Evolutionary conservation across 176 grass and related monocot species (phyloP).

Genomic region (Phyllostachys edulis): DNA sequence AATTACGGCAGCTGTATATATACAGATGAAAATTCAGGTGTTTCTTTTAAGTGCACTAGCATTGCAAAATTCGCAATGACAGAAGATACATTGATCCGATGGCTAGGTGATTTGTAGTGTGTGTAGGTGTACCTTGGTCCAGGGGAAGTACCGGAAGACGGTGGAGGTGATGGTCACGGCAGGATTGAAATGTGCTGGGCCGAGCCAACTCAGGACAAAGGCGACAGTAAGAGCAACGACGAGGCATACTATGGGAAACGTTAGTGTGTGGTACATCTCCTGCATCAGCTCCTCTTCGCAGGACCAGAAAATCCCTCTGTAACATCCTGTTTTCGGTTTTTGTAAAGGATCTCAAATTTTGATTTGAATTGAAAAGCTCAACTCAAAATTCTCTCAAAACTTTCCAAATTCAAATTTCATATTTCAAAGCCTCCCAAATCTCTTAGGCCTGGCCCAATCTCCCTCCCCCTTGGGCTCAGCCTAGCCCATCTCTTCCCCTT

Average conservation of each 20-base stretch:
- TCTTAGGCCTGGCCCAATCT: no score
- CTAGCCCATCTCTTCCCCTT: no score
- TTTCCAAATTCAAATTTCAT: no score
- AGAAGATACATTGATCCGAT: not conserved
- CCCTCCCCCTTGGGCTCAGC: no score
- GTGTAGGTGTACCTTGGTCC: constrained; percentile 13
- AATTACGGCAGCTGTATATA: constrained; percentile 23
- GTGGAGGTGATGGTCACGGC: constrained; percentile 61
- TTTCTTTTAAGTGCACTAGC: not conserved
- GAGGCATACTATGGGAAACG: constrained; percentile 45
- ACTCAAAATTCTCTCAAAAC: no score
- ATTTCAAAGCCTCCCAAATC: no score
- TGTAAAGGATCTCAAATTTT: no score
- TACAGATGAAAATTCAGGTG: no score
- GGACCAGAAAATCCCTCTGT: no score
- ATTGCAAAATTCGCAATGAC: no score
- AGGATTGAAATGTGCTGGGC: constrained; percentile 58
- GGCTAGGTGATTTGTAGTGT: not conserved
- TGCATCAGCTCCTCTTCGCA: constrained; percentile 46
- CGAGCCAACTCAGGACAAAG: constrained; percentile 50
- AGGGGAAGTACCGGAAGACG: constrained; percentile 35
- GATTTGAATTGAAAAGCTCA: no score
- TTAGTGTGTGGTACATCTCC: constrained; percentile 48
- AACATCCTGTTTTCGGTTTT: no score
- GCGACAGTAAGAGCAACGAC: constrained; percentile 41